These are phyloP conservation scores for Hemerocallis citrina DNA, from an alignment of 106 monocot species.

Conservation along the genomic window DNA sequence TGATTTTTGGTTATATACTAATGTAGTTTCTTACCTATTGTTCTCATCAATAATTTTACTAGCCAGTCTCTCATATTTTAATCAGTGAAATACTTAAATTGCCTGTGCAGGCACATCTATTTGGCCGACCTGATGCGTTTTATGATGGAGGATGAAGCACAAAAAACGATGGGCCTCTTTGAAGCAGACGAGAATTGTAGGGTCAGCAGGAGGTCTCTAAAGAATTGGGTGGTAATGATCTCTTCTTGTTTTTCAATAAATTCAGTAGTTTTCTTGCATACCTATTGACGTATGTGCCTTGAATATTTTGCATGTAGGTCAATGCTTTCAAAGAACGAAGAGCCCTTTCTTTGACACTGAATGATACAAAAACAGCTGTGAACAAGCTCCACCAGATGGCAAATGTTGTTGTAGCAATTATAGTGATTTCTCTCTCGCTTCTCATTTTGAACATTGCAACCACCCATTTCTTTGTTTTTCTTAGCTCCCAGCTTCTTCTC, in stretches of 20 bases:
- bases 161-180: constrained; percentile 56
- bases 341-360: constrained; percentile 71
- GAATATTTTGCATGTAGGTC: constrained; percentile 31
- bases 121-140: constrained; percentile 73
- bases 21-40: too few relatives aligned
- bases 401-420: constrained; percentile 49
- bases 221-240: constrained; percentile 80
- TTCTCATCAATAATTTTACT: too few relatives aligned
- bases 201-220: constrained; percentile 54
- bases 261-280: neutral
- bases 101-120: constrained; percentile 51
- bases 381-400: constrained; percentile 87
- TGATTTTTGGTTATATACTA: too few relatives aligned
- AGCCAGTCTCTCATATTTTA: neutral
- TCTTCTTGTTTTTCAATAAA: constrained; percentile 7
- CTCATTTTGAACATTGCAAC: constrained; percentile 69
- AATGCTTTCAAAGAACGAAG: constrained; percentile 80
- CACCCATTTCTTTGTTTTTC: constrained; percentile 55
- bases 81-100: neutral
- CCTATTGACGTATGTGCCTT: neutral
- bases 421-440: constrained; percentile 69
- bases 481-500: constrained; percentile 75
- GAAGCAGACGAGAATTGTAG: constrained; percentile 42
- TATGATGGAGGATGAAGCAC: constrained; percentile 73
- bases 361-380: constrained; percentile 91